Percentiles rank a stretch among this genome's conserved stretches.
These are phyloP conservation scores for Hyaloscypha variabilis DNA, from an alignment of 495 filamentous ascomycete genomes.

Conservation along the genomic window DNA sequence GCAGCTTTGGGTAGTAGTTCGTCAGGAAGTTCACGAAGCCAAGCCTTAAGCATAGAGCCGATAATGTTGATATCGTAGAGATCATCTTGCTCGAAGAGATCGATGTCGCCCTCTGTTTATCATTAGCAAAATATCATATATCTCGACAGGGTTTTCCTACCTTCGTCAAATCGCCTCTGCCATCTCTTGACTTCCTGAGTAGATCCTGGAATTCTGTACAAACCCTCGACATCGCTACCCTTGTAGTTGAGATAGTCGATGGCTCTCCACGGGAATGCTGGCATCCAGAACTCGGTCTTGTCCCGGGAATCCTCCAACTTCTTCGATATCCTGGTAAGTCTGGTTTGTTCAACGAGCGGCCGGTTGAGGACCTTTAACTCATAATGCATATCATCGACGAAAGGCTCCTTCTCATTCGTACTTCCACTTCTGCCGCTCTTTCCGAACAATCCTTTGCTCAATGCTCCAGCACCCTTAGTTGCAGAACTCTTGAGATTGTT, in stretches of 20 bases:
- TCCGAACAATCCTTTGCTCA: slow-evolving; percentile 77
- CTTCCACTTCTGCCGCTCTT: slow-evolving; percentile 69
- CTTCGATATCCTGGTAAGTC: slow-evolving; percentile 85
- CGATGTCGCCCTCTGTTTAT: slow-evolving; percentile 71
- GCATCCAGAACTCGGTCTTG: slow-evolving; percentile 98
- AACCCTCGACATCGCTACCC: slow-evolving; percentile 85
- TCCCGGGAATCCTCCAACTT: slow-evolving; percentile 79
- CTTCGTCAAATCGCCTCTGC: slow-evolving; percentile 83
- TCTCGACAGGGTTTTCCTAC: slow-evolving; percentile 38
- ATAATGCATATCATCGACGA: slow-evolving; percentile 73
- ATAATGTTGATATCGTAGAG: slow-evolving; percentile 94
- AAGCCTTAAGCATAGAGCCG: slow-evolving; percentile 88
- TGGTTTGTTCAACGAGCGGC: slow-evolving; percentile 80
- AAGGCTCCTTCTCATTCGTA: slow-evolving; percentile 63
- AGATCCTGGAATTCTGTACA: slow-evolving; percentile 87
- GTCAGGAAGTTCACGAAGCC: slow-evolving; percentile 91
- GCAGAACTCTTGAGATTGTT: slow-evolving; percentile 72
- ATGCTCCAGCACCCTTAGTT: slow-evolving; percentile 73
- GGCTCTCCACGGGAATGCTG: slow-evolving; percentile 84
- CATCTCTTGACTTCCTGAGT: slow-evolving; percentile 82
- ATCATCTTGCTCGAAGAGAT: slow-evolving; percentile 79
- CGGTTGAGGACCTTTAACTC: slow-evolving; percentile 76
- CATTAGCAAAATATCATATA: slow-evolving; percentile 32
- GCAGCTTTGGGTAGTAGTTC: slow-evolving; percentile 82
- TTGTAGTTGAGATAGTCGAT: slow-evolving; percentile 94